Conservation (phyloP, 352 stramenopile genomes). For the Phytopythium ostracodes region DNA sequence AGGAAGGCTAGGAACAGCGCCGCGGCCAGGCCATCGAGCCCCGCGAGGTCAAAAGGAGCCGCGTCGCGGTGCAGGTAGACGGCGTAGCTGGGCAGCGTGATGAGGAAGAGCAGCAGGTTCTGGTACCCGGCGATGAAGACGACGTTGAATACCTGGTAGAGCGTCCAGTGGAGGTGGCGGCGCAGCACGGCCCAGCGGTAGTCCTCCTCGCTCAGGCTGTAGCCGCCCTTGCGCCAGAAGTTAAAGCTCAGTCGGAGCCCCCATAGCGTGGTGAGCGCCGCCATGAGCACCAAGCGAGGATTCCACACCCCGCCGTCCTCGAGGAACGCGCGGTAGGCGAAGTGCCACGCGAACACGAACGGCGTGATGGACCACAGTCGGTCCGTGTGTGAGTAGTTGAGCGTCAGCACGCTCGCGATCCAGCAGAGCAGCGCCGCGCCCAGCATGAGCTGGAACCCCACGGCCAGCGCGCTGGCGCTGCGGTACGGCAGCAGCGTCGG, state of each 20-base stretch:
- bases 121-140: slow-evolving; percentile 91
- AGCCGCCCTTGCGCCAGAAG: slow-evolving; percentile 90
- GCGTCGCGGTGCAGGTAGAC: slow-evolving; percentile 41
- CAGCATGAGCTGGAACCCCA: slow-evolving; percentile 43
- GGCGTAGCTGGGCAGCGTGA: slow-evolving; percentile 69
- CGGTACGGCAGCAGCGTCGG: slow-evolving; percentile 35
- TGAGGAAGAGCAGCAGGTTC: slow-evolving; percentile 82
- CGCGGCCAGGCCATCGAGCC: slow-evolving; percentile 51
- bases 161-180: slow-evolving; percentile 71
- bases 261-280: slow-evolving; percentile 80
- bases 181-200: slow-evolving; percentile 89
- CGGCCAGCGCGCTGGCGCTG: slow-evolving; percentile 28
- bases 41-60: slow-evolving; percentile 40
- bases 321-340: slow-evolving; percentile 49
- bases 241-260: slow-evolving; percentile 88
- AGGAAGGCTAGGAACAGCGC: slow-evolving; percentile 69
- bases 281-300: slow-evolving; percentile 73
- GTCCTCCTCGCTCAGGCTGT: slow-evolving; percentile 88
- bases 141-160: slow-evolving; percentile 90
- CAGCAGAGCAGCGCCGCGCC: slow-evolving; percentile 43
- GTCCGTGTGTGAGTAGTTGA: slow-evolving; percentile 91
- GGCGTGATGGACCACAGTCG: slow-evolving; percentile 92
- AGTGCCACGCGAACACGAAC: slow-evolving; percentile 84
- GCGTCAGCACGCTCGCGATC: slow-evolving; percentile 63
- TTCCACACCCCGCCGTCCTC: slow-evolving; percentile 49